Base-by-base conservation (phyloP, 2,329 filamentous ascomycete genomes). In the Hypoxylon sp. region DNA sequence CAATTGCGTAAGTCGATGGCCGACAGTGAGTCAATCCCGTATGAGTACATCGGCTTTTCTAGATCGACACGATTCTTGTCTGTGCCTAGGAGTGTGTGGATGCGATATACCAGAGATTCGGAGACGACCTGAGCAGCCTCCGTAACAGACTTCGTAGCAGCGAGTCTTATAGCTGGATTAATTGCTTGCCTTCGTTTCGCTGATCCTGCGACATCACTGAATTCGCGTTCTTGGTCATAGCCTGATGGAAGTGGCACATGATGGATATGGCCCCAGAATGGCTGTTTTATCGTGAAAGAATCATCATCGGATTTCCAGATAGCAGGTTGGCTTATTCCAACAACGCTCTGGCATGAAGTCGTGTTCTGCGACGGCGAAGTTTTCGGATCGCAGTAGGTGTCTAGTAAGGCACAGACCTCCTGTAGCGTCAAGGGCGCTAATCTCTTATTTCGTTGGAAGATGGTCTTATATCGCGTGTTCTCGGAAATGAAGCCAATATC, bases 1-100 rank as follows among this genome's bases (percentile, higher is more conserved):
- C 63, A 70, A 24, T 67, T 71, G 4, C 60, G 60, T 14, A 71
- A 5, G 17, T 63, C 60, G 3, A 71, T 59, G 2, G 69, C 69
- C 5, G 67, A 66, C 5, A 70, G 14, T 1, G 61, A 70, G 35
- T 71, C 61, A 3, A 71, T 46, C 9, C 69, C 67, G 31, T 70
- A 67, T 10, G 61, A 62, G 1, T 69, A 59, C 54, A 69, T 54
- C 0, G 67, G 9, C 26, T 61, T 67, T 8, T 66, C 46, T 2
- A 39, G 17, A 11, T 71, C 63, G 11, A 70, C 17, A 22, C 61
- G 63, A n/a, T 46, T 35, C 11, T 53, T 53, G 10, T 50, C 44
- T 1, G 54, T 69, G 9, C 62, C 59, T 4, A 71, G 19, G 24
- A 71, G 19, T 4, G n/a, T 22, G 2, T 39, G 42, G n/a, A 65